Evolutionary conservation across 345 rosid species (phyloP).

Genomic region (Euphorbia tirucalli): DNA sequence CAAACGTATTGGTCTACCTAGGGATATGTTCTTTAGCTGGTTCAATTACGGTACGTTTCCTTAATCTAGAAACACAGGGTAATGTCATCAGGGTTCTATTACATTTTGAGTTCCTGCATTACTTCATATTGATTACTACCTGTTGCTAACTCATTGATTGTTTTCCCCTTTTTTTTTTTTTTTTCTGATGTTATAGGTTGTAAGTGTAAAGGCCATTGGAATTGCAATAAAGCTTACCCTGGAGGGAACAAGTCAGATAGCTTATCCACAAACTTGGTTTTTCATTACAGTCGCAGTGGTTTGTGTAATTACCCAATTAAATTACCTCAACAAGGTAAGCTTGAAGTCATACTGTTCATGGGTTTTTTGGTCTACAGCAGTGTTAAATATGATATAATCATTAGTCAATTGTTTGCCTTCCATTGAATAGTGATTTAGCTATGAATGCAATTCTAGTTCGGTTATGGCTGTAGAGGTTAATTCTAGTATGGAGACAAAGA

Average conservation of each 20-base stretch:
- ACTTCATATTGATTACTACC: background rate
- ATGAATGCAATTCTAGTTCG: background rate
- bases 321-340: slow-evolving; percentile 82
- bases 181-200: slow-evolving; percentile 45
- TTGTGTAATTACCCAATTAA: slow-evolving; percentile 82
- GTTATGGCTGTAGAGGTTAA: background rate
- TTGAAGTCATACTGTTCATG: background rate
- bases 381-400: background rate
- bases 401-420: background rate
- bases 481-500: background rate
- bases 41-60: slow-evolving; percentile 65
- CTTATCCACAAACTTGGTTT: slow-evolving; percentile 90
- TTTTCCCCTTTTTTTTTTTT: too few relatives aligned
- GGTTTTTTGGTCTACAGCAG: background rate
- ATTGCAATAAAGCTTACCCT: slow-evolving; percentile 86
- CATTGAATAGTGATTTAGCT: background rate
- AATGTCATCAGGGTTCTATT: background rate
- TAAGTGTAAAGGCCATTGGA: slow-evolving; percentile 94
- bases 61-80: background rate
- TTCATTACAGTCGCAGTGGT: slow-evolving; percentile 76
- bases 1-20: slow-evolving; percentile 72
- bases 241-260: slow-evolving; percentile 74
- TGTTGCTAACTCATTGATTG: background rate
- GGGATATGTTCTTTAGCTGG: slow-evolving; percentile 92
- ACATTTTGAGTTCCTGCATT: background rate